Conservation (phyloP, 2,329 filamentous ascomycete genomes). For the Trichoderma sp. region DNA sequence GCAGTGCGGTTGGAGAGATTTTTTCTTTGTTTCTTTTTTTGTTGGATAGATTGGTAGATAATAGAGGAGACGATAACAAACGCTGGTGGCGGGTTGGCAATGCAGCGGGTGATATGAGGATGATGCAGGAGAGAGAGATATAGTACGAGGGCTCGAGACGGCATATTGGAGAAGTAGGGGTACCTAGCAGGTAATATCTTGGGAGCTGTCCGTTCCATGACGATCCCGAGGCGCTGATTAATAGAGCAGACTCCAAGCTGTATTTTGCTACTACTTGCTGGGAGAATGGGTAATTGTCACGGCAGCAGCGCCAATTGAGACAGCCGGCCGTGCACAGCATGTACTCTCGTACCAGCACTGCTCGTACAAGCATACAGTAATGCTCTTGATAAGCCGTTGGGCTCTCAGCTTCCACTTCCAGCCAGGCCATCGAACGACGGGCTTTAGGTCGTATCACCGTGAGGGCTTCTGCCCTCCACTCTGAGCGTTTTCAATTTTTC, state of each 20-base stretch:
- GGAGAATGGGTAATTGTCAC: background rate
- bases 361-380: background rate
- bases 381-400: background rate
- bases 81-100: background rate
- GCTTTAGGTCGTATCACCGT: slow-evolving; percentile 10
- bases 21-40: background rate
- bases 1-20: background rate
- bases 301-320: background rate
- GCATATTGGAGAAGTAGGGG: background rate
- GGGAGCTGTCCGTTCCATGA: too few relatives aligned
- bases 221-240: background rate
- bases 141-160: background rate
- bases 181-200: too few relatives aligned
- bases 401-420: slow-evolving; percentile 12
- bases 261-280: background rate
- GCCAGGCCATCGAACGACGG: slow-evolving; percentile 10
- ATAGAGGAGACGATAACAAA: background rate
- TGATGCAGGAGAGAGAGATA: background rate
- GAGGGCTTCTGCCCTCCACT: slow-evolving; percentile 19
- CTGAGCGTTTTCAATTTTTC: background rate
- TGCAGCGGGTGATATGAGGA: background rate
- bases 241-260: background rate
- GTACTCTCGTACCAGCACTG: background rate
- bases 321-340: background rate
- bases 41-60: background rate